Conservation (phyloP, 1,139 yeast genomes). For the Pichia sp. region DNA sequence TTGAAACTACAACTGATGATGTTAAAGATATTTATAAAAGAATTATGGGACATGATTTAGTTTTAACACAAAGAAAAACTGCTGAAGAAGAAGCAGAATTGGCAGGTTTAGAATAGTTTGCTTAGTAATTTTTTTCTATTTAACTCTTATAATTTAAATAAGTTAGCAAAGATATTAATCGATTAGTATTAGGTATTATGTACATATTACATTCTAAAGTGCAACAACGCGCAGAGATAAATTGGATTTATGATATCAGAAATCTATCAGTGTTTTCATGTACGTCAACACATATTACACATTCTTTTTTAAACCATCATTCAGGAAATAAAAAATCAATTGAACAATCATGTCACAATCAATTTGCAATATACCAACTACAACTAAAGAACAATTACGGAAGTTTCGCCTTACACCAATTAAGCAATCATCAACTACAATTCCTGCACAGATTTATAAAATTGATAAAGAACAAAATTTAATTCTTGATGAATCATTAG, state of each 20-base stretch:
- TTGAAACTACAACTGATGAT: slow-evolving; percentile 94
- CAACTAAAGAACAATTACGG: slow-evolving; percentile 53
- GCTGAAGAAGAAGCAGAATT: slow-evolving; percentile 53
- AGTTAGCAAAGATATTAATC: neutral
- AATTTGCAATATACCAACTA: slow-evolving; percentile 60
- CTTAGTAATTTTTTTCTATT: neutral
- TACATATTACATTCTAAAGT: too few relatives aligned
- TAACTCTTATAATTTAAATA: neutral
- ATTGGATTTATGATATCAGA: too few relatives aligned
- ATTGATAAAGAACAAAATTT: slow-evolving; percentile 59
- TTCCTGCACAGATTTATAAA: slow-evolving; percentile 59
- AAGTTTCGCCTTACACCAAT: slow-evolving; percentile 34
- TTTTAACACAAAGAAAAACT: slow-evolving; percentile 66
- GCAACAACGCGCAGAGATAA: too few relatives aligned
- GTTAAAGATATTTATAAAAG: slow-evolving; percentile 90
- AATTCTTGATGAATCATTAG: slow-evolving; percentile 33
- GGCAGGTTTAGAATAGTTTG: slow-evolving; percentile 25
- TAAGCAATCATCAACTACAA: slow-evolving; percentile 46
- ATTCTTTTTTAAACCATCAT: too few relatives aligned
- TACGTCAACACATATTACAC: too few relatives aligned
- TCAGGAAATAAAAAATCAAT: too few relatives aligned
- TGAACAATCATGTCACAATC: slow-evolving; percentile 31
- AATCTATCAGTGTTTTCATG: too few relatives aligned
- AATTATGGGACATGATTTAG: slow-evolving; percentile 87
- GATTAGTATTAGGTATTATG: too few relatives aligned